Conservation (phyloP, 768 basidiomycete species). For the Collybia mongolica region DNA sequence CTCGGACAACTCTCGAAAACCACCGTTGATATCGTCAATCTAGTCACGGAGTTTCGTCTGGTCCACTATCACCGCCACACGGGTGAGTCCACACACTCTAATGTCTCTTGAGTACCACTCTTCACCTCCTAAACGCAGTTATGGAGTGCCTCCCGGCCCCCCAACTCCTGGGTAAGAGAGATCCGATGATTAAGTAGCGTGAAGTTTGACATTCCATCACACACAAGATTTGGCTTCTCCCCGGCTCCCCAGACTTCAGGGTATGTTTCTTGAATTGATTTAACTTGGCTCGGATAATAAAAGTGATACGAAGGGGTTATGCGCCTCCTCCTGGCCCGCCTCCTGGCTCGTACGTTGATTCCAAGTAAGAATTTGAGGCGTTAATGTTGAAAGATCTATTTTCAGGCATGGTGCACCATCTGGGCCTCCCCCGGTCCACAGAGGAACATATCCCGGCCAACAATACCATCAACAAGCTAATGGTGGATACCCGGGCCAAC, state of each 20-base stretch:
- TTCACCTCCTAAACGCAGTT: conserved; percentile 12
- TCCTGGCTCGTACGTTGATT: conserved; percentile 2
- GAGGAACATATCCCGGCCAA: conserved; percentile 40
- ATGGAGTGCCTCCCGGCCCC: conserved; percentile 30
- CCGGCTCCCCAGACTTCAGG: conserved; percentile 16
- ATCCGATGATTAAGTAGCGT: too few species aligned
- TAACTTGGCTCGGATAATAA: background rate
- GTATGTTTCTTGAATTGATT: conserved; percentile 2
- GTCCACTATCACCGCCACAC: background rate
- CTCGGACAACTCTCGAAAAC: background rate
- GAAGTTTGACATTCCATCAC: background rate
- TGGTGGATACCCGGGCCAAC: conserved; percentile 27
- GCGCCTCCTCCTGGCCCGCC: conserved; percentile 12
- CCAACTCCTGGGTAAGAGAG: conserved; percentile 29
- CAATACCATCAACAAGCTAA: conserved; percentile 33
- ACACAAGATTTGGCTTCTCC: conserved; percentile 12
- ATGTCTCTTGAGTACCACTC: background rate
- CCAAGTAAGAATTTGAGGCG: background rate
- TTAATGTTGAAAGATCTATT: background rate
- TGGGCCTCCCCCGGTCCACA: conserved; percentile 27
- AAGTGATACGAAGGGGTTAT: conserved; percentile 6
- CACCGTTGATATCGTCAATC: too few species aligned
- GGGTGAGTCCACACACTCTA: background rate
- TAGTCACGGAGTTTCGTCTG: too few species aligned
- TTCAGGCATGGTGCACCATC: conserved; percentile 20